Evolutionary conservation across 1,284 basidiomycete genomes (phyloP), one percentile per base, ranked within the genome.

Genomic region (Cutaneotrichosporon curvatum): DNA sequence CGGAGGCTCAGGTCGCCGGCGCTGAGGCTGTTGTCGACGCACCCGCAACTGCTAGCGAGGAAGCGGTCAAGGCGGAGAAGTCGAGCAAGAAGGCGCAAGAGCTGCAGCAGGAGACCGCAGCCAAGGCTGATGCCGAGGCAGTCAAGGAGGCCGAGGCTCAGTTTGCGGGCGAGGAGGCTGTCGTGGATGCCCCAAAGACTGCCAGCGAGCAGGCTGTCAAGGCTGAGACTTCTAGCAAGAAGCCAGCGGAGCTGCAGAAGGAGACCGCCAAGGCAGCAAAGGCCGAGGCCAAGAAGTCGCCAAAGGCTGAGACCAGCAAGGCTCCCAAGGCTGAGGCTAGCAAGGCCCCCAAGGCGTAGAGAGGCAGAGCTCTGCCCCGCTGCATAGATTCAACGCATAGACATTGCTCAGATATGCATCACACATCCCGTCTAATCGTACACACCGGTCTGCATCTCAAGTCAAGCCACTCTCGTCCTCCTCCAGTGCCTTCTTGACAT

Each of bases 401-500:
- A n/a, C n/a, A n/a, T n/a, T n/a, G n/a, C n/a, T n/a, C n/a, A 19
- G 15, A 20, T 12, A 41, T 33, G 19, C 31, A 21, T 20, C 18
- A 33, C 18, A 41, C 40, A 23, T 41, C 23, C 40, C 33, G 33
- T 35, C 33, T 16, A n/a, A 34, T 28, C 25, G 12, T 28, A 28
- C 12, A 19, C 36, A 18, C 10, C 28, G n/a, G 19, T 41, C 31
- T 15, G 8, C 7, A 12, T 19, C 23, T 35, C 71, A 76, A 31
- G 73, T 73, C 52, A 77, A 62, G 4, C 62, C 67, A 14, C 73
- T 72, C 57, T 71, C 67, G 59, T 77, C 80, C 45, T 80, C 79
- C 50, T 84, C 78, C 50, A 95, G 81, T 22, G 77, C 74, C 66
- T 79, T 80, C 79, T 95, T 96, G 70, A 95, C 83, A 73, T 85